Evolutionary conservation across 441 rosid genomes (phyloP), one percentile per base, ranked within the genome.

Genomic region (Pelargonium citronellum): DNA sequence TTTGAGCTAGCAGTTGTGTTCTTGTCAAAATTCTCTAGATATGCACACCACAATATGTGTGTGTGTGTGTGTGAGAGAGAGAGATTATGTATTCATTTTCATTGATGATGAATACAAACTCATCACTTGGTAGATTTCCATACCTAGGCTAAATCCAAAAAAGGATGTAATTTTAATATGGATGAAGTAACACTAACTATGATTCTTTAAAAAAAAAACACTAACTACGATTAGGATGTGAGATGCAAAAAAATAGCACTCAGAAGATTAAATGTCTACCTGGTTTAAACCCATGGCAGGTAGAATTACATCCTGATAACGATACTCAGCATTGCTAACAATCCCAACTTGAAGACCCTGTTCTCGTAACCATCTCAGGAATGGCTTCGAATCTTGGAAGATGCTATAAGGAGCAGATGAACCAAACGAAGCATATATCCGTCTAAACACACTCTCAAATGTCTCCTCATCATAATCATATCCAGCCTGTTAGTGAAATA

Each of bases 391-490:
- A 68, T 94, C 97, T 49, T 88, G 80, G 70, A 94, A 94, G 65
- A 89, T 57, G 7, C 80, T 73, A 79, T 94, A 94, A 74, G 99
- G 99, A 60, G 97, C 97, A 76, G 97, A 85, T 30, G 99, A 94
- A 73, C 99, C 97, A 68, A 94, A 94, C 8, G 99, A 82, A n/a
- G 97, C 83, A 73, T 91, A 94, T 71, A 94, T 89, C 69, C 97
- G 86, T 67, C 77, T 83, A 76, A 94, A 94, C 69, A 94, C 77
- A 79, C 87, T 90, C 87, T 91, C 97, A 74, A 90, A 90, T 58
- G 95, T 94, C 76, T 86, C 96, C 67, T 91, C 97, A 71, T 94
- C 97, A 66, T 83, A 94, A 41, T 91, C 94, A 80, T 94, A 94
- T 65, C 99, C 99, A 64, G 99, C 99, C 98, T 94, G 89, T 53